These are phyloP conservation scores for Neurospora discreta DNA, from an alignment of 495 filamentous ascomycete genomes.

Conservation along the genomic window DNA sequence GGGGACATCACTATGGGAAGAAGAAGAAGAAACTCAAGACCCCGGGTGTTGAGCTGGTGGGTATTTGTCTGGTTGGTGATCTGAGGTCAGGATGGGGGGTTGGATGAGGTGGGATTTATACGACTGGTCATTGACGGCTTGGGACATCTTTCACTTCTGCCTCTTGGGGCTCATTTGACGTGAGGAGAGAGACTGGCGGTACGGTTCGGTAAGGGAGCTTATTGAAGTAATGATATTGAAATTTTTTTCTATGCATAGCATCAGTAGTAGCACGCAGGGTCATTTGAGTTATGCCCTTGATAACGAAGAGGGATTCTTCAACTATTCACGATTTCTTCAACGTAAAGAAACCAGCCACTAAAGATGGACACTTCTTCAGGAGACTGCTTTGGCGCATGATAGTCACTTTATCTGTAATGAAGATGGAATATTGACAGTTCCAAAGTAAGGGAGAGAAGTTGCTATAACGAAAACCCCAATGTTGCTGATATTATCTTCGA, in stretches of 20 bases:
- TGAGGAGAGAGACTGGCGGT: not conserved
- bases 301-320: not conserved
- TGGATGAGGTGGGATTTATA: not conserved
- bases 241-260: not conserved
- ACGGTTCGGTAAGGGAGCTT: not conserved
- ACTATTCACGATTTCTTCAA: not conserved
- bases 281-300: not conserved
- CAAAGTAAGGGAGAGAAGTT: not conserved
- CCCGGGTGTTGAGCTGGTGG: not conserved
- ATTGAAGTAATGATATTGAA: not conserved
- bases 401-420: not conserved
- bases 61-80: not conserved
- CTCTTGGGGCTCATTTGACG: not conserved
- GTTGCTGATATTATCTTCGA: not conserved
- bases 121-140: not conserved
- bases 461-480: accelerated
- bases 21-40: not conserved
- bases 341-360: not conserved
- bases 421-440: not conserved
- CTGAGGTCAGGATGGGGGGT: not conserved
- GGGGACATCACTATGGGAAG: not conserved
- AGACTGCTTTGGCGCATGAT: not conserved
- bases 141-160: not conserved
- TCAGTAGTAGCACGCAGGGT: not conserved
- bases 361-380: not conserved